These are phyloP conservation scores for Multifurca ochricompacta DNA, from an alignment of 768 basidiomycete genomes.

Conservation along the genomic window DNA sequence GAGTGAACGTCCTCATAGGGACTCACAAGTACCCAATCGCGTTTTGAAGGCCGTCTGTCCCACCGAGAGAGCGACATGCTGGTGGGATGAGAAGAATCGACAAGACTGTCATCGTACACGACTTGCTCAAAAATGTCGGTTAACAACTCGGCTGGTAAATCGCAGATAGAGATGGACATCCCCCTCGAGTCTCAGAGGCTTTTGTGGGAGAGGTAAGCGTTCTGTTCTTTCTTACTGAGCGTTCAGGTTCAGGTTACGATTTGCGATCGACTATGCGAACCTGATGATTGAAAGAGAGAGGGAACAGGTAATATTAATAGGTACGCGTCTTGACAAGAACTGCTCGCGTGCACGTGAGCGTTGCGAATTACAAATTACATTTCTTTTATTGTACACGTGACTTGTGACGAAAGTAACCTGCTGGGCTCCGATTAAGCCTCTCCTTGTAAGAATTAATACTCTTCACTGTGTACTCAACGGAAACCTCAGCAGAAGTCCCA, in stretches of 20 bases:
- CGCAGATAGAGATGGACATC: conserved; percentile 18
- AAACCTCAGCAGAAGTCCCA: conserved; percentile 8
- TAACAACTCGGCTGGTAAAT: conserved; percentile 65
- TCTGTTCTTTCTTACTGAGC: too few relatives aligned
- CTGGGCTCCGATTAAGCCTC: conserved; percentile 6
- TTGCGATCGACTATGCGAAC: not conserved
- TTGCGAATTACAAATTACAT: not conserved
- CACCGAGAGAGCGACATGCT: conserved; percentile 58
- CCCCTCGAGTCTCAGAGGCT: not conserved
- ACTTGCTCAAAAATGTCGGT: conserved; percentile 63
- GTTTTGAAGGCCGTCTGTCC: conserved; percentile 40
- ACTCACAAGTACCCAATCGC: conserved; percentile 50
- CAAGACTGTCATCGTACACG: conserved; percentile 61
- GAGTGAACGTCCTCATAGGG: conserved; percentile 52
- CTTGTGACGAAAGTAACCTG: conserved; percentile 10
- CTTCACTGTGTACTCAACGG: conserved; percentile 7
- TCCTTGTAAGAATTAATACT: conserved; percentile 6
- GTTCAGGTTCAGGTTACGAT: not conserved
- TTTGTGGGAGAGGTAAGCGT: not conserved
- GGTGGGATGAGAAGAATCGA: conserved; percentile 53
- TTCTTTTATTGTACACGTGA: not conserved
- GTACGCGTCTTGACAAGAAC: conserved; percentile 2
- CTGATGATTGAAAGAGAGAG: too few relatives aligned
- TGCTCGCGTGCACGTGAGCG: conserved; percentile 7
- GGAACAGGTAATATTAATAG: not conserved